phyloP scores from a whole-genome alignment of 1,284 basidiomycete species.

The Singerocomus rubriflavus region DNA sequence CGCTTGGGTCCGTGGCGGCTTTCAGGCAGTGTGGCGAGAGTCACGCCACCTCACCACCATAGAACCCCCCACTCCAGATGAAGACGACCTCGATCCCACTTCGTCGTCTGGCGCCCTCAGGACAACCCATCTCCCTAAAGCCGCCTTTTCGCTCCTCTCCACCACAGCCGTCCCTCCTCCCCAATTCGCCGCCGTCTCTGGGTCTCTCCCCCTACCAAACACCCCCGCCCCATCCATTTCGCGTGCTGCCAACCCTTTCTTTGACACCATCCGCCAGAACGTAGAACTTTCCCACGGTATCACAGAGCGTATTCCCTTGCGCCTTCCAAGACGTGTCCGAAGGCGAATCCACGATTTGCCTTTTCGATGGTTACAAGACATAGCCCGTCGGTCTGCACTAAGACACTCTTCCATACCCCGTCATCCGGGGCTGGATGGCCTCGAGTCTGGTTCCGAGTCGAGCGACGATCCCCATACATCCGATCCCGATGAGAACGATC shows the following conservation, averaged over 20 bases:
- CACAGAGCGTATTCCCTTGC: slow-evolving; percentile 77
- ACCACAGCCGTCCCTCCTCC: slow-evolving; percentile 36
- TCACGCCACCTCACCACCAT: slow-evolving; percentile 51
- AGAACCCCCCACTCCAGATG: slow-evolving; percentile 43
- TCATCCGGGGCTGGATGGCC: slow-evolving; percentile 72
- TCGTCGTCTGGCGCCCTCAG: slow-evolving; percentile 41
- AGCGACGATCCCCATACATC: slow-evolving; percentile 35
- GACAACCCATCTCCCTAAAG: slow-evolving; percentile 58
- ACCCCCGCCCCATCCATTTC: slow-evolving; percentile 20
- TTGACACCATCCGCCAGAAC: slow-evolving; percentile 95
- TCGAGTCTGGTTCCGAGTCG: slow-evolving; percentile 37
- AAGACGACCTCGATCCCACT: slow-evolving; percentile 44
- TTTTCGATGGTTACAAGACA: slow-evolving; percentile 74
- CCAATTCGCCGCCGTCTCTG: slow-evolving; percentile 9
- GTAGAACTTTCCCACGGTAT: slow-evolving; percentile 85
- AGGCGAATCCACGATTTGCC: slow-evolving; percentile 74
- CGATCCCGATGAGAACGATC: slow-evolving; percentile 36
- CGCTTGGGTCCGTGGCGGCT: slow-evolving; percentile 79
- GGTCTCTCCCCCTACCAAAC: slow-evolving; percentile 18
- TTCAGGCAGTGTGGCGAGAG: slow-evolving; percentile 65
- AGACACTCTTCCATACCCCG: slow-evolving; percentile 45
- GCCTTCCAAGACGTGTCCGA: slow-evolving; percentile 61
- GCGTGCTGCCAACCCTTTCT: slow-evolving; percentile 71
- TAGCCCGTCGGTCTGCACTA: slow-evolving; percentile 53
- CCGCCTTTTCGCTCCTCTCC: slow-evolving; percentile 60